phyloP scores from a whole-genome alignment of 495 filamentous ascomycete genomes.

The Penicillium salamii region DNA sequence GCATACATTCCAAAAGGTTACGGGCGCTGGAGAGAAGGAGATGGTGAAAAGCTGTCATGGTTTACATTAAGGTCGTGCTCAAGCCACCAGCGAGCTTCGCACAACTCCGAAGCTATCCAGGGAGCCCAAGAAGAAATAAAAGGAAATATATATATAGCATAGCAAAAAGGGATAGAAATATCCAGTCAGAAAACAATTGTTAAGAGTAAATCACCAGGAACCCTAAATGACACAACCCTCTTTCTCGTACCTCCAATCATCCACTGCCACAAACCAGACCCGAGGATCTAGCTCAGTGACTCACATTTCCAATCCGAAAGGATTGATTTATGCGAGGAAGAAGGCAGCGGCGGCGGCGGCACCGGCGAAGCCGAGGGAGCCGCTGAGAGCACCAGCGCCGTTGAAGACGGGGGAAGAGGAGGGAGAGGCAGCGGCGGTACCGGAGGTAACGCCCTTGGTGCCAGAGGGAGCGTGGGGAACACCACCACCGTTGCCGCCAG shows the following conservation, averaged over 20 bases:
- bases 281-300: conserved; percentile 8
- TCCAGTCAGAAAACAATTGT: conserved; percentile 30
- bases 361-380: conserved; percentile 49
- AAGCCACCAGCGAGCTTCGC: conserved; percentile 43
- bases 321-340: conserved; percentile 51
- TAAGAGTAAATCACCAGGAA: conserved; percentile 27
- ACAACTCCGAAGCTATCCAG: conserved; percentile 43
- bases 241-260: conserved; percentile 10
- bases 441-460: conserved; percentile 20
- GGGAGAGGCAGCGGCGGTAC: conserved; percentile 26
- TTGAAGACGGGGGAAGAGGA: conserved; percentile 40
- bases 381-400: conserved; percentile 46
- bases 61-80: conserved; percentile 49
- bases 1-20: conserved; percentile 29
- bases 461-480: conserved; percentile 27
- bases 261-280: not conserved
- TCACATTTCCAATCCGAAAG: conserved; percentile 24
- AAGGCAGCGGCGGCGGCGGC: conserved; percentile 49
- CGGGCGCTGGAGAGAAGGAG: conserved; percentile 27
- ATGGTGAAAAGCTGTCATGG: conserved; percentile 41
- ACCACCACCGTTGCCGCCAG: conserved; percentile 21
- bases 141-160: conserved; percentile 28
- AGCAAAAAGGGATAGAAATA: conserved; percentile 29
- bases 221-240: conserved; percentile 29
- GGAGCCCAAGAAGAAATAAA: conserved; percentile 31